Evolutionary conservation across 208 protist genomes (phyloP).

Genomic region (Acanthamoeba lenticulata): DNA sequence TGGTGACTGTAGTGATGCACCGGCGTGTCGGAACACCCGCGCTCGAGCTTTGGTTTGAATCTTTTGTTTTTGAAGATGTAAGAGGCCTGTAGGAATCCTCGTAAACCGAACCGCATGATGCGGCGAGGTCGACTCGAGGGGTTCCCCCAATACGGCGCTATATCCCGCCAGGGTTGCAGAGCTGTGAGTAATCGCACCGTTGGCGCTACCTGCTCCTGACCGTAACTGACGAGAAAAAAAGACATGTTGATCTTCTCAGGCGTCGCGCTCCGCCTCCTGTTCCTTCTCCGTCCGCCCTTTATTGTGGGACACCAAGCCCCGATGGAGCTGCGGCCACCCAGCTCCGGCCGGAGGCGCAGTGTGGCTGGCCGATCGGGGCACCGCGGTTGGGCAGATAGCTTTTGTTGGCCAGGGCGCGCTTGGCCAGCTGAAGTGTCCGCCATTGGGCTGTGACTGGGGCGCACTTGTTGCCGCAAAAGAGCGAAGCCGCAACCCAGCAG

Average conservation of each 20-base stretch:
- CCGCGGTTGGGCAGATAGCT: no score
- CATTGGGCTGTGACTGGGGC: no score
- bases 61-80: neutral
- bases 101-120: neutral
- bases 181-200: slow-evolving; percentile 44
- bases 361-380: no score
- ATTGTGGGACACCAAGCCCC: no score
- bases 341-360: no score
- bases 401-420: no score
- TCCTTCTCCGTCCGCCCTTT: neutral
- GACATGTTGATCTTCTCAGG: neutral
- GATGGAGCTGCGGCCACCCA: no score
- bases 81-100: neutral
- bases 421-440: no score
- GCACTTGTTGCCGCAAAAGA: no score
- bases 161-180: slow-evolving; percentile 54
- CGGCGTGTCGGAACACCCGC: no score
- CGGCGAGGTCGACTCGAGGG: neutral
- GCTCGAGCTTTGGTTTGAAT: neutral
- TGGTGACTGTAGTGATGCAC: no score
- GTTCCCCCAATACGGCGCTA: neutral
- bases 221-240: slow-evolving; percentile 27
- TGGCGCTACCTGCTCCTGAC: slow-evolving; percentile 50
- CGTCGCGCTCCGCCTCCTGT: neutral
- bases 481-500: no score